Evolutionary conservation across 805 yeast species (phyloP).

Genomic region (Lipomyces anomalus): DNA sequence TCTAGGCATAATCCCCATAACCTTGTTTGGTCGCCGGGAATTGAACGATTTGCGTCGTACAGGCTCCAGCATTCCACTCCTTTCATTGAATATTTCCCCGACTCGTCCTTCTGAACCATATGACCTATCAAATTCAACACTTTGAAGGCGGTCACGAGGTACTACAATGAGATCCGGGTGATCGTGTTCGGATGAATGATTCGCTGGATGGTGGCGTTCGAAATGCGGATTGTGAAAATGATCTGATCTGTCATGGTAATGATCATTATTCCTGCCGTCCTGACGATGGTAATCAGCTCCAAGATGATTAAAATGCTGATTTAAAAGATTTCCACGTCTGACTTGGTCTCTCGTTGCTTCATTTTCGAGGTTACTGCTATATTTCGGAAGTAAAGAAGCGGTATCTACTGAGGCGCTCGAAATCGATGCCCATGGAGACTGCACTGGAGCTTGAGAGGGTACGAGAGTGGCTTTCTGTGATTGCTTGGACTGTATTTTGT

Average conservation of each 20-base stretch:
- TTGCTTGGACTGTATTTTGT: not conserved
- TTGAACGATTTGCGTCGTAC: constrained; percentile 14
- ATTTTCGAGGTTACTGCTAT: not conserved
- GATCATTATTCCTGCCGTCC: not conserved
- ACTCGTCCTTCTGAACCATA: constrained; percentile 13
- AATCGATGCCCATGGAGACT: constrained; percentile 23
- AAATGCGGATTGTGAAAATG: not conserved
- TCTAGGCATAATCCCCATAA: constrained; percentile 3
- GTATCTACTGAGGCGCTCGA: constrained; percentile 7
- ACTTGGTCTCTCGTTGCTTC: not conserved
- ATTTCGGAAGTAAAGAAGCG: not conserved
- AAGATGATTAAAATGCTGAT: no score
- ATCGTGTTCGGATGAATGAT: no score
- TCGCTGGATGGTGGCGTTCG: not conserved
- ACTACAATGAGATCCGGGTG: constrained; percentile 8
- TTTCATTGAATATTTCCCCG: constrained; percentile 18
- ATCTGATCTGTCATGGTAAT: not conserved
- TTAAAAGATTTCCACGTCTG: not conserved
- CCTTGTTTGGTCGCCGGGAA: constrained; percentile 1
- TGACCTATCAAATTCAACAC: constrained; percentile 19
- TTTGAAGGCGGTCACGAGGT: constrained; percentile 15
- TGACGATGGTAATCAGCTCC: no score
- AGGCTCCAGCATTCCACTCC: constrained; percentile 21
- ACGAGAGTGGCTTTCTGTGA: not conserved
- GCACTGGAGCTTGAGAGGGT: not conserved